phyloP scores from a whole-genome alignment of 768 basidiomycete genomes.

The Pluteus cervinus region DNA sequence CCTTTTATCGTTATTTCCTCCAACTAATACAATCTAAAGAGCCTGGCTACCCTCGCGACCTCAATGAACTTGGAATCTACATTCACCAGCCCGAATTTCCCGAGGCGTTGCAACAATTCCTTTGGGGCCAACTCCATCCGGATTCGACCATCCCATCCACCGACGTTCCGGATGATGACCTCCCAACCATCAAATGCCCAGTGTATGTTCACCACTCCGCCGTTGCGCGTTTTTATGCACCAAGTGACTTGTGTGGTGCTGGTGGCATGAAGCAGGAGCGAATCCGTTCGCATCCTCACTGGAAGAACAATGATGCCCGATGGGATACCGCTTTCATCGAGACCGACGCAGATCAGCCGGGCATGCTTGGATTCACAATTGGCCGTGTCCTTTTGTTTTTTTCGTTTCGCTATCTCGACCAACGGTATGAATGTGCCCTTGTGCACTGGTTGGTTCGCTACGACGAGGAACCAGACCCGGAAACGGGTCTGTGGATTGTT shows the following conservation, averaged over 20 bases:
- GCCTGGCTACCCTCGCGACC: too few relatives aligned
- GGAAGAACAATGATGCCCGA: conserved; percentile 17
- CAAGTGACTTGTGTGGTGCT: conserved; percentile 11
- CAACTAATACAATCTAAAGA: too few relatives aligned
- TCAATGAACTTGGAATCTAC: too few relatives aligned
- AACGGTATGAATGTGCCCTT: conserved; percentile 10
- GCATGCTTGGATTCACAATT: conserved; percentile 9
- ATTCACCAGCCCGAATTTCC: too few relatives aligned
- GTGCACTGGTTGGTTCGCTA: conserved; percentile 9
- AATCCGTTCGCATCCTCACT: conserved; percentile 16
- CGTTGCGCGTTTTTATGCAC: conserved; percentile 11
- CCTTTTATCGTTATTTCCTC: too few relatives aligned
- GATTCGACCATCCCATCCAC: too few relatives aligned
- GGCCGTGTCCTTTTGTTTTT: conserved; percentile 12
- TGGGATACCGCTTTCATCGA: conserved; percentile 23
- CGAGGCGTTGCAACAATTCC: too few relatives aligned
- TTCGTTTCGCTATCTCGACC: conserved; percentile 9
- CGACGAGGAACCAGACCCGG: conserved; percentile 8
- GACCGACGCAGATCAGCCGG: conserved; percentile 1
- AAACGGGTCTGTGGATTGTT: conserved; percentile 5
- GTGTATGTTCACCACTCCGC: conserved; percentile 7
- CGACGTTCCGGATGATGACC: too few relatives aligned
- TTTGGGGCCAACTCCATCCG: too few relatives aligned
- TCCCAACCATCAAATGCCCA: too few relatives aligned
- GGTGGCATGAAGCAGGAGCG: conserved; percentile 10